Conservation (phyloP, 1,139 yeast genomes). For the Sugiyamaella japonica region DNA sequence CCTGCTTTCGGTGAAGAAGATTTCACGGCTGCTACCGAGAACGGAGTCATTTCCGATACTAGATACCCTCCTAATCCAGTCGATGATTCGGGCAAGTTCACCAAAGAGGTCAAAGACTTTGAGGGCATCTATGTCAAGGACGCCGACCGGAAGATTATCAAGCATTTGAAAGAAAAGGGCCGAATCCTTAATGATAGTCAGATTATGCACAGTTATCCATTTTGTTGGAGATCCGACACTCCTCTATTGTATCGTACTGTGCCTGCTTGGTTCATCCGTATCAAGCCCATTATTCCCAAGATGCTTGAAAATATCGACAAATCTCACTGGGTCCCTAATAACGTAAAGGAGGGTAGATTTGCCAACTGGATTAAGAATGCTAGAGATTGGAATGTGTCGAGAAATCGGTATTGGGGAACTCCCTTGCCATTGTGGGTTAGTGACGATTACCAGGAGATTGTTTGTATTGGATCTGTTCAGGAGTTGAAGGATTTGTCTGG, state of each 20-base stretch:
- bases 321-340: conserved; percentile 93
- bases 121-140: conserved; percentile 89
- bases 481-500: conserved; percentile 87
- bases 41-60: conserved; percentile 71
- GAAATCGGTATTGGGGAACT: conserved; percentile 99
- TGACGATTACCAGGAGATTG: conserved; percentile 88
- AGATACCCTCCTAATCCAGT: conserved; percentile 87
- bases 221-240: conserved; percentile 99
- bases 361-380: conserved; percentile 98
- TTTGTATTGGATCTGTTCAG: conserved; percentile 87
- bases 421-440: conserved; percentile 98
- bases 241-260: conserved; percentile 94
- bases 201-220: conserved; percentile 94
- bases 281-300: conserved; percentile 80
- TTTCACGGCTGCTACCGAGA: conserved; percentile 74
- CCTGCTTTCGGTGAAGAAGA: conserved; percentile 99
- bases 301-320: conserved; percentile 83
- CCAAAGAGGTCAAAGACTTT: conserved; percentile 68
- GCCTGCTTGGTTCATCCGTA: conserved; percentile 98
- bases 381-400: conserved; percentile 97
- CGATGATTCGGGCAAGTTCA: conserved; percentile 87
- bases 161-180: conserved; percentile 75
- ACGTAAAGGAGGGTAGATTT: conserved; percentile 90
- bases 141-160: conserved; percentile 90
- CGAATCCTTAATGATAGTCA: conserved; percentile 75